These are phyloP conservation scores for Coemansia sp. DNA, from an alignment of 192 early-diverging fungal species.

Conservation along the genomic window DNA sequence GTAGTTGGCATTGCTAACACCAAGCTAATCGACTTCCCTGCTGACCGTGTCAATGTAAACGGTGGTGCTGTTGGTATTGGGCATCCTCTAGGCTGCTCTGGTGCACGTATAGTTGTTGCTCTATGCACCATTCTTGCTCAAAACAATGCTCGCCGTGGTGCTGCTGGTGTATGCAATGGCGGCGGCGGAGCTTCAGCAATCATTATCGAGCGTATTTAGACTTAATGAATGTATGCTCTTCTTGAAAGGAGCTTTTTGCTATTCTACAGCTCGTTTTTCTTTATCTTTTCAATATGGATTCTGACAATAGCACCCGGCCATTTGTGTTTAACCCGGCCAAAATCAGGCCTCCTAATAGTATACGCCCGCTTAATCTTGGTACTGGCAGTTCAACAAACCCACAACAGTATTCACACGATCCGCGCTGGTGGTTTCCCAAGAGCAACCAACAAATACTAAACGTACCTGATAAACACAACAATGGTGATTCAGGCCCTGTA, in stretches of 20 bases:
- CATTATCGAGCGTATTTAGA: constrained; percentile 64
- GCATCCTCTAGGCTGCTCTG: constrained; percentile 97
- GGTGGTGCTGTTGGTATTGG: constrained; percentile 96
- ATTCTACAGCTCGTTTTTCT: not conserved
- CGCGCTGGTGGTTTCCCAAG: too few species aligned
- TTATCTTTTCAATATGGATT: not conserved
- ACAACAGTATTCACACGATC: too few species aligned
- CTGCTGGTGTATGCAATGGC: constrained; percentile 95
- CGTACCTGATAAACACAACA: too few species aligned
- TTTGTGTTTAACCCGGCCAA: constrained; percentile 40
- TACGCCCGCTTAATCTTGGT: constrained; percentile 26
- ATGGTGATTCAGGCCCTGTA: too few species aligned
- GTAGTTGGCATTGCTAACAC: constrained; percentile 82
- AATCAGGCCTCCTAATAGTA: constrained; percentile 29
- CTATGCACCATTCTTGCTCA: constrained; percentile 72
- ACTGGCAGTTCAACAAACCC: not conserved
- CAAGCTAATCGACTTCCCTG: constrained; percentile 68
- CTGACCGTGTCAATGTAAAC: constrained; percentile 85
- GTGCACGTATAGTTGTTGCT: constrained; percentile 84
- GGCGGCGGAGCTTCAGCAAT: constrained; percentile 89
- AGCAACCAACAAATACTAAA: too few species aligned
- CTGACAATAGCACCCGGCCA: constrained; percentile 13
- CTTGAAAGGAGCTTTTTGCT: too few species aligned
- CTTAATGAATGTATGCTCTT: not conserved
- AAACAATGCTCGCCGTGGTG: constrained; percentile 75